phyloP scores from a whole-genome alignment of 129 eudicot species.

The Flaveria sonorensis region DNA sequence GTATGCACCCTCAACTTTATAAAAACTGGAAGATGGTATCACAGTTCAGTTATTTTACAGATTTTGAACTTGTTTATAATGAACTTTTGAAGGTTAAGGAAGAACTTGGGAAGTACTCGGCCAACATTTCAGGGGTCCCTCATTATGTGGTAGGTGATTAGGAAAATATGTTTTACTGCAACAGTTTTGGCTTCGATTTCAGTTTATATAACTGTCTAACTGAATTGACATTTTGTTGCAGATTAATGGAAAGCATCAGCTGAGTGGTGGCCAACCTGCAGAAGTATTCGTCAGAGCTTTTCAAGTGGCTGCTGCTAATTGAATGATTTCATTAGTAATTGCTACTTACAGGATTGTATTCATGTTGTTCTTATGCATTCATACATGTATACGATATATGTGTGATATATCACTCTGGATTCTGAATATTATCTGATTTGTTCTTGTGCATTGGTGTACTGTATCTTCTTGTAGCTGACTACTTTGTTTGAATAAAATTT shows the following conservation, averaged over 20 bases:
- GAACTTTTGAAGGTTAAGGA: slow-evolving; percentile 57
- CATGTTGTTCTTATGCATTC: slow-evolving; percentile 1
- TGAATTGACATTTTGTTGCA: slow-evolving; percentile 33
- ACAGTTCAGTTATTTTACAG: background rate
- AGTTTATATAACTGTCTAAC: slow-evolving; percentile 1
- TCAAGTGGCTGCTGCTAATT: slow-evolving; percentile 56
- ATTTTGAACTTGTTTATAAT: slow-evolving; percentile 15
- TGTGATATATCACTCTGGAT: slow-evolving; percentile 4
- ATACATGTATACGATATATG: background rate
- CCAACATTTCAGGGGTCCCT: slow-evolving; percentile 75
- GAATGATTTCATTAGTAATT: slow-evolving; percentile 19
- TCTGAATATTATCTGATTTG: slow-evolving; percentile 21
- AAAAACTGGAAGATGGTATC: background rate
- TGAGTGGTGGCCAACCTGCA: slow-evolving; percentile 93
- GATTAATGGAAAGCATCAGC: slow-evolving; percentile 71
- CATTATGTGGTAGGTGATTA: slow-evolving; percentile 64
- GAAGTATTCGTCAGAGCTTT: slow-evolving; percentile 77
- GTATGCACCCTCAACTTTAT: slow-evolving; percentile 35
- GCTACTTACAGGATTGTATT: background rate
- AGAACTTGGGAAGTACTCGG: slow-evolving; percentile 63
- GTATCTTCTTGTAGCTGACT: background rate
- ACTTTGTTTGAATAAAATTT: slow-evolving; percentile 9
- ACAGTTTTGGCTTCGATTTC: slow-evolving; percentile 2
- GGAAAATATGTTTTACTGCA: slow-evolving; percentile 8
- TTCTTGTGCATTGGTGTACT: slow-evolving; percentile 5